These are phyloP conservation scores for Lachancea meyersii DNA, from an alignment of 805 yeast species.

Conservation along the genomic window DNA sequence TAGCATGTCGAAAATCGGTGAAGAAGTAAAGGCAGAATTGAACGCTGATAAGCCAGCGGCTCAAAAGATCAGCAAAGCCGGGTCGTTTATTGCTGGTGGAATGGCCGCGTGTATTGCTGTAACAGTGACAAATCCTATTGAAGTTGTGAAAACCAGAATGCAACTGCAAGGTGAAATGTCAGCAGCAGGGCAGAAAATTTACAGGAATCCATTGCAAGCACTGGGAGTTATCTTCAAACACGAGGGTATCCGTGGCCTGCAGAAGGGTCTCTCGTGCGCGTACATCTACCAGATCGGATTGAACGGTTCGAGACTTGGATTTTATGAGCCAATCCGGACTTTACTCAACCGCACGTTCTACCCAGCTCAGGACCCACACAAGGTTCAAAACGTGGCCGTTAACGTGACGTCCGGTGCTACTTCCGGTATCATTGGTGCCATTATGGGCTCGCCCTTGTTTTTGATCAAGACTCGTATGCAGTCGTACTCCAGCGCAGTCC, in stretches of 20 bases:
- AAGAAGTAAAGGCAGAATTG: slow-evolving; percentile 5
- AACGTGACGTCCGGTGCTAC: slow-evolving; percentile 75
- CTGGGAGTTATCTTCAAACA: slow-evolving; percentile 59
- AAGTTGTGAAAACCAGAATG: slow-evolving; percentile 90
- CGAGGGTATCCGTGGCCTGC: slow-evolving; percentile 85
- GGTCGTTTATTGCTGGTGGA: slow-evolving; percentile 88
- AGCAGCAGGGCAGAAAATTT: slow-evolving; percentile 45
- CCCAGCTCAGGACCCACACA: slow-evolving; percentile 45
- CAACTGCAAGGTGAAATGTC: slow-evolving; percentile 92
- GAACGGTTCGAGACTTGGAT: slow-evolving; percentile 90
- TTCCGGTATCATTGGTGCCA: slow-evolving; percentile 86
- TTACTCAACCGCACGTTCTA: slow-evolving; percentile 48
- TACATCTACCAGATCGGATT: slow-evolving; percentile 84
- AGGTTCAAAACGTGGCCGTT: slow-evolving; percentile 45
- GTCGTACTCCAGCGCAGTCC: slow-evolving; percentile 62
- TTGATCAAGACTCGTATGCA: slow-evolving; percentile 95
- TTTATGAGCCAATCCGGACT: slow-evolving; percentile 82
- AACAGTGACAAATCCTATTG: slow-evolving; percentile 93
- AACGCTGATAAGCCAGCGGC: slow-evolving; percentile 40
- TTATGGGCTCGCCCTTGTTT: slow-evolving; percentile 85
- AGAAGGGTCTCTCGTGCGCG: slow-evolving; percentile 85
- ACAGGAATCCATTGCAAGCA: slow-evolving; percentile 85
- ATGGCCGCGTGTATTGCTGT: slow-evolving; percentile 97
- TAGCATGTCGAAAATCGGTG: slow-evolving; percentile 9
- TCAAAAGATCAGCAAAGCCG: slow-evolving; percentile 56